These are phyloP conservation scores for Stachybotrys elegans DNA, from an alignment of 2,329 filamentous ascomycete genomes.

Conservation along the genomic window DNA sequence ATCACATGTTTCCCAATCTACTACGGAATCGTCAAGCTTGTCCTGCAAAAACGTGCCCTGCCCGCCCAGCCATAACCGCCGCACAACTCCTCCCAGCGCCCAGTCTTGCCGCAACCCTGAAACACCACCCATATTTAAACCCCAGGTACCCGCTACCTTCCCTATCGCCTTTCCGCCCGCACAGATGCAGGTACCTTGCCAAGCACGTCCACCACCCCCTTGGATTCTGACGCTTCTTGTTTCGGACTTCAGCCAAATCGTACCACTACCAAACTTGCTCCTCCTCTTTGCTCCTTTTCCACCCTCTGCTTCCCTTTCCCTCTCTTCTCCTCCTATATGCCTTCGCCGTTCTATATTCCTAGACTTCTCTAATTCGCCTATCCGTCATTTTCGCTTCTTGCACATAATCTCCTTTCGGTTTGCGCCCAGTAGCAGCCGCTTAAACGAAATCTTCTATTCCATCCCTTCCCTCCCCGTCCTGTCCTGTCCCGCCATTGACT, in stretches of 20 bases:
- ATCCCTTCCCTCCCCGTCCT: neutral
- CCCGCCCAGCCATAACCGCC: no score
- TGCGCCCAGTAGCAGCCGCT: no score
- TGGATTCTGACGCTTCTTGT: slow-evolving; percentile 20
- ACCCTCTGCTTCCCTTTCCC: slow-evolving; percentile 7
- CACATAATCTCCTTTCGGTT: neutral
- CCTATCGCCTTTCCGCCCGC: slow-evolving; percentile 3
- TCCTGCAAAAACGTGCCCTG: no score
- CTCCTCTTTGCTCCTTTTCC: slow-evolving; percentile 9
- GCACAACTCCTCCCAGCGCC: neutral
- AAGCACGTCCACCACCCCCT: slow-evolving; percentile 11
- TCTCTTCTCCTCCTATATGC: slow-evolving; percentile 10
- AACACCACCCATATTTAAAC: slow-evolving; percentile 28
- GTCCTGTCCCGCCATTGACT: neutral
- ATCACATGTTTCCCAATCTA: no score
- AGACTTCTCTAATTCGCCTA: neutral
- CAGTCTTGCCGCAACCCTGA: slow-evolving; percentile 35
- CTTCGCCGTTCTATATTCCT: neutral
- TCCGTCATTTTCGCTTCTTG: neutral
- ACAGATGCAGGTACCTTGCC: slow-evolving; percentile 13
- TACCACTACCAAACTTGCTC: slow-evolving; percentile 4
- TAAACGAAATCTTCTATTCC: no score
- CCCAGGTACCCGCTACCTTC: neutral
- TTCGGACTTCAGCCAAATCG: slow-evolving; percentile 12
- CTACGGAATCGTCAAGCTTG: no score